phyloP scores from a whole-genome alignment of 2,329 filamentous ascomycete species.

The Fusarium sambucinum region DNA sequence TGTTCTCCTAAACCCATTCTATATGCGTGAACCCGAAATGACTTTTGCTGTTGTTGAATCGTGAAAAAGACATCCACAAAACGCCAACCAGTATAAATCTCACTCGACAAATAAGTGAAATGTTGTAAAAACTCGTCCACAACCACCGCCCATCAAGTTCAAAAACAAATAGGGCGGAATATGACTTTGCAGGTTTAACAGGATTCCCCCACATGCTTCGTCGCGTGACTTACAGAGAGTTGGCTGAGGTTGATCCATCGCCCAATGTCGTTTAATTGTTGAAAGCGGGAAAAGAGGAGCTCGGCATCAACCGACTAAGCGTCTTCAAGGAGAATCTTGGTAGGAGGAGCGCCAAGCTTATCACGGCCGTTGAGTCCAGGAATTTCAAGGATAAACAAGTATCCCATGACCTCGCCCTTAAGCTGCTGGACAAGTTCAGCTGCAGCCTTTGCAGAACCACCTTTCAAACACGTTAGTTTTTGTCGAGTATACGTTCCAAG shows the following conservation, averaged over 20 bases:
- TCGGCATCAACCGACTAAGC: conserved; percentile 33
- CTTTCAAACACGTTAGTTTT: conserved; percentile 60
- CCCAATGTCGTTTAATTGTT: conserved; percentile 30
- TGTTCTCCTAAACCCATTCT: conserved; percentile 43
- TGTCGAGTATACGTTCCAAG: conserved; percentile 11
- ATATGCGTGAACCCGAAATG: conserved; percentile 44
- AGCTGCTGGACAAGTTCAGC: conserved; percentile 87
- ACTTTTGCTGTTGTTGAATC: conserved; percentile 46
- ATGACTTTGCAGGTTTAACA: conserved; percentile 36
- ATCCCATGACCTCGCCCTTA: conserved; percentile 87
- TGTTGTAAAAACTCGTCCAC: conserved; percentile 25
- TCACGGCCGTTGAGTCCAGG: conserved; percentile 91
- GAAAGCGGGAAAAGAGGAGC: conserved; percentile 33
- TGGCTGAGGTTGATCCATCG: conserved; percentile 32
- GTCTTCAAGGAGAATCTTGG: conserved; percentile 81
- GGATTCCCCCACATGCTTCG: conserved; percentile 25
- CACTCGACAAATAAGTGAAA: conserved; percentile 39
- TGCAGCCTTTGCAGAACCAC: conserved; percentile 90
- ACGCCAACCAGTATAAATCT: conserved; percentile 47
- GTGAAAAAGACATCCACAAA: conserved; percentile 43
- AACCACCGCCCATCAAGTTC: conserved; percentile 33
- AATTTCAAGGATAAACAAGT: conserved; percentile 95
- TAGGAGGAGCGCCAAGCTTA: conserved; percentile 82
- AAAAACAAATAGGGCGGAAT: conserved; percentile 33
- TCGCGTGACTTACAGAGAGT: conserved; percentile 25